Conservation (phyloP, 108 stramenopile genomes). For the Nannochloropsis oceanica region DNA sequence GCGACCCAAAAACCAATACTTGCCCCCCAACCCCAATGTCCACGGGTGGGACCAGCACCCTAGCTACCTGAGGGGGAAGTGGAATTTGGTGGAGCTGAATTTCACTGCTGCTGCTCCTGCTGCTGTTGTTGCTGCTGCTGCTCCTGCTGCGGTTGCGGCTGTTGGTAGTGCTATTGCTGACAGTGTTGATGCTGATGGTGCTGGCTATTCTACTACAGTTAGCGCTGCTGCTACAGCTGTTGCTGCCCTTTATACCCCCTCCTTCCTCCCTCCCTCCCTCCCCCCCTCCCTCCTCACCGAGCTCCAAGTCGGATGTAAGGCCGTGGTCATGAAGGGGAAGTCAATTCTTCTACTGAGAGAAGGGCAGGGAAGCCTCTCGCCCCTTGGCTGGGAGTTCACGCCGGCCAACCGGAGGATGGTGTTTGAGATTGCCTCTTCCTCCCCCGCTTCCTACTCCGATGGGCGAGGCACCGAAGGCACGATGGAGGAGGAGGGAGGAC, state of each 20-base stretch:
- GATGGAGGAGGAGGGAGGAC: neutral
- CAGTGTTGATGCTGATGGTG: neutral
- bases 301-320: neutral
- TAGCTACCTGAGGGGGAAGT: slow-evolving; percentile 6
- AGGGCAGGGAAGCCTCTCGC: neutral
- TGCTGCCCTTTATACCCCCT: neutral
- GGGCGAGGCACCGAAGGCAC: neutral
- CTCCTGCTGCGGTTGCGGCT: neutral
- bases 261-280: neutral
- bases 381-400: slow-evolving; percentile 17
- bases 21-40: slow-evolving; percentile 11
- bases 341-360: neutral
- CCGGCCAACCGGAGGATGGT: slow-evolving; percentile 13
- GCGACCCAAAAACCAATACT: slow-evolving; percentile 7
- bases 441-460: neutral
- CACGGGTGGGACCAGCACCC: slow-evolving; percentile 28
- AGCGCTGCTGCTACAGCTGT: neutral
- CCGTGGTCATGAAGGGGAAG: neutral
- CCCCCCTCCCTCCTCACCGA: neutral
- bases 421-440: slow-evolving; percentile 21
- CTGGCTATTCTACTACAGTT: neutral
- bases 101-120: neutral
- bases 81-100: neutral
- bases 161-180: no score
- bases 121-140: neutral